Base-by-base conservation (phyloP, 257 asterid genomes). In the Apocynum venetum region DNA sequence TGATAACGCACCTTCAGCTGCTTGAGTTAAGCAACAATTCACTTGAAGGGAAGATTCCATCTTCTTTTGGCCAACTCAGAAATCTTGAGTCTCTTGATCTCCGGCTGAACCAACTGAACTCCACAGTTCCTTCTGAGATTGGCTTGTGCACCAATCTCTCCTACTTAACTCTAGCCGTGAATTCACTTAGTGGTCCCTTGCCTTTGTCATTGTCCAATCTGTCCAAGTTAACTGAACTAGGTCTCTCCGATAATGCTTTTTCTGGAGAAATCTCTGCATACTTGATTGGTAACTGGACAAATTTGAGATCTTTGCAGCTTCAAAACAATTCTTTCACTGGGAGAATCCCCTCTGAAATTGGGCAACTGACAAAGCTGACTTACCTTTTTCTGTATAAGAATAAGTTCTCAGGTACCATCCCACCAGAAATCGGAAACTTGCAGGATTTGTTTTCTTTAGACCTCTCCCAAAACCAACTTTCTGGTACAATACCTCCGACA, bases 191-290 rank as follows among this genome's bases (percentile, higher is more conserved):
- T 8, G 98, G 97, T 25, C 55, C 87, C 52, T 80, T 95, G 89
- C 98, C 98, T 77, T 35, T 38, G 78, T 87, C 97, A 57, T 52
- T 93, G 38, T 87, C 97, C n/a, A 88, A 82, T 51, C 80, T 93
- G 78, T 88, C 87, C 78, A 74, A 86, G 57, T 79, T 93, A 73
- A 1, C 78, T 3, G 77, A 82, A 0, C 77, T 95, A 84, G 97
- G 96, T 3, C 72, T 95, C 38, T 93, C 96, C 0, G 93, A 82
- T 2, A 94, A 92, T 47, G 72, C 31, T 6, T 86, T 94, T 10
- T 87, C 96, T 1, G 96, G 97, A 63, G 87, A 84, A 36, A 82
- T 93, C 74, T 78, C 83, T 1, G 80, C 91, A 5, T 63, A 64
- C 67, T 78, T 89, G 38, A 67, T 90, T 63, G 59, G 82, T 65